These are phyloP conservation scores for Phytophthora constricta DNA, from an alignment of 352 stramenopile species.

Conservation along the genomic window DNA sequence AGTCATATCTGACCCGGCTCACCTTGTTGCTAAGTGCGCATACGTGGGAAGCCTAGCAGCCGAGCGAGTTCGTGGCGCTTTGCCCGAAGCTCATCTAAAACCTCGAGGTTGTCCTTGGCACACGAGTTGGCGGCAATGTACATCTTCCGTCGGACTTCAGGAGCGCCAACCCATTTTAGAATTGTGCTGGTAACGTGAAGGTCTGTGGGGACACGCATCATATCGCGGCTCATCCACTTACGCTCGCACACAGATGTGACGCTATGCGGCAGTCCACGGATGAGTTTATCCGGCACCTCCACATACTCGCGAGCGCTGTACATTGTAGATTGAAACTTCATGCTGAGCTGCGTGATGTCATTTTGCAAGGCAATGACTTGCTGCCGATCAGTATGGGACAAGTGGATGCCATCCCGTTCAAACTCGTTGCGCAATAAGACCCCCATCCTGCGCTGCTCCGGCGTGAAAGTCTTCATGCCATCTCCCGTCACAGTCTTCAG, in stretches of 20 bases:
- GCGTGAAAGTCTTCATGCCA: constrained; percentile 68
- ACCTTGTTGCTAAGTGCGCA: constrained; percentile 92
- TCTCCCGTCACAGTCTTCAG: constrained; percentile 72
- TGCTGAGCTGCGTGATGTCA: constrained; percentile 86
- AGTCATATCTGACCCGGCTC: constrained; percentile 10
- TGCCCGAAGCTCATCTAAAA: constrained; percentile 87
- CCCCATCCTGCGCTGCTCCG: constrained; percentile 93
- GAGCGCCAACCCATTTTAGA: constrained; percentile 88
- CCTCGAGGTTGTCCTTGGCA: constrained; percentile 70
- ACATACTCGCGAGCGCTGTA: constrained; percentile 70
- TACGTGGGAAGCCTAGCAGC: constrained; percentile 91
- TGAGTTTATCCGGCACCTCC: constrained; percentile 60
- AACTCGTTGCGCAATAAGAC: constrained; percentile 93
- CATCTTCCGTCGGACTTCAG: constrained; percentile 86
- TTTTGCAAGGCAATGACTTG: constrained; percentile 90
- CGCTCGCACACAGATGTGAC: constrained; percentile 66
- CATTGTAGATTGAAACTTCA: constrained; percentile 90
- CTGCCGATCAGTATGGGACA: constrained; percentile 71
- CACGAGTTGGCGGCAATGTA: constrained; percentile 90
- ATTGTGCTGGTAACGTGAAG: constrained; percentile 92
- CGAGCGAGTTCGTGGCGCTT: constrained; percentile 90
- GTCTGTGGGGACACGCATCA: constrained; percentile 81
- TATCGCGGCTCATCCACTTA: constrained; percentile 67
- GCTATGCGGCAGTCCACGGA: constrained; percentile 66
- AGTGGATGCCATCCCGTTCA: constrained; percentile 95